Evolutionary conservation across 2,329 filamentous ascomycete species (phyloP).

Genomic region (Albifimbria verrucaria): DNA sequence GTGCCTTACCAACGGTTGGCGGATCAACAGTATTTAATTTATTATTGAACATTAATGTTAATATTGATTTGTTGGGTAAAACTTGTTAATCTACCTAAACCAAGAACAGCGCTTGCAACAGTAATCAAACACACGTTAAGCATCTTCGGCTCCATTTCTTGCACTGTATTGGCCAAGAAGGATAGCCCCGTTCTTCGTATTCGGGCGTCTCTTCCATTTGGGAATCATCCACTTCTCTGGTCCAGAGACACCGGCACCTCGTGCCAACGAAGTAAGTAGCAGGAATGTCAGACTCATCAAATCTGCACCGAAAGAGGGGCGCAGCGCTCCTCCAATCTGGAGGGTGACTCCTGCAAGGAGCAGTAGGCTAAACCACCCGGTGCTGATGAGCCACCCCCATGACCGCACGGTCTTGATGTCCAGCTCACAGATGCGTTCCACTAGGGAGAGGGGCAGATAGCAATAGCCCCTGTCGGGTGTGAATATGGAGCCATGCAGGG

Average conservation of each 20-base stretch:
- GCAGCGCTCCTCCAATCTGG: not conserved
- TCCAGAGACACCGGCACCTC: not conserved
- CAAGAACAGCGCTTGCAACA: too few relatives aligned
- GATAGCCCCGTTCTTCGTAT: not conserved
- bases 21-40: too few relatives aligned
- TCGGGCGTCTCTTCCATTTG: not conserved
- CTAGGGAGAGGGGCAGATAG: not conserved
- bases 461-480: not conserved
- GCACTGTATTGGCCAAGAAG: not conserved
- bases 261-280: not conserved
- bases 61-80: too few relatives aligned
- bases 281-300: not conserved
- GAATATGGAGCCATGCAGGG: not conserved
- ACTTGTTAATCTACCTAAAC: too few relatives aligned
- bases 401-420: not conserved
- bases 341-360: not conserved
- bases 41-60: too few relatives aligned
- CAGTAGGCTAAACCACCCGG: not conserved
- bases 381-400: not conserved
- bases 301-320: not conserved
- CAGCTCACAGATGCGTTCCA: not conserved
- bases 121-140: not conserved
- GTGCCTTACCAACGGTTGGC: too few relatives aligned
- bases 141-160: not conserved
- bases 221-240: conserved; percentile 1